Evolutionary conservation across 768 basidiomycete genomes (phyloP), one percentile per base, ranked within the genome.

Genomic region (Crassisporium funariophilum): DNA sequence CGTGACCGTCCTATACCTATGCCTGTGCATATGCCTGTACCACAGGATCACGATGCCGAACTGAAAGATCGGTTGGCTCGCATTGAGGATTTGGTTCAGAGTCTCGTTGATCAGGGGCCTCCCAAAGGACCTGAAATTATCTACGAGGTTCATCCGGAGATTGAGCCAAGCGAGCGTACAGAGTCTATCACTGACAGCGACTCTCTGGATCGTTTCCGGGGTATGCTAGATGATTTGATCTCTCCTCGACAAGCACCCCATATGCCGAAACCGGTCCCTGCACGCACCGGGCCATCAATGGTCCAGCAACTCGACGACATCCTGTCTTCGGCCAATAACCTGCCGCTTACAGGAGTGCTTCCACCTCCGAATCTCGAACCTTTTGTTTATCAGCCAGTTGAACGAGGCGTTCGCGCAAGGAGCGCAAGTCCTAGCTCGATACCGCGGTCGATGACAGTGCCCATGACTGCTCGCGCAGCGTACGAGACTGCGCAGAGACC

Each of bases 231-330:
- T 6, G 57, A 54, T 15, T 53, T 63, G 31, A 57, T 55, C 0
- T 39, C 54, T 22, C 53, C 58, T 3, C 45, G 46, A 3, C 56
- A 60, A 29, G 50, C 44, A 12, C 61, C 53, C 10, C 65, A 64
- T 47, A 66, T 62, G 59, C 74, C 76, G 0, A 65, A 79, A n/a
- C 76, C 78, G 4, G 63, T 71, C 7, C 73, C 81, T 4, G 61
- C 73, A 4, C 74, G 73, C 5, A 54, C 72, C 21, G 78, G 77
- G 6, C 77, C 70, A 4, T 78, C 84, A 0, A 66, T 88, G 27
- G 78, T 79, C 7, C 76, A 84, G 40, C 77, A 81, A 43, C 62
- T 88, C 4, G 77, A 82, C 47, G 81, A 83, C 6, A 73, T 88
- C 24, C 55, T 88, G 20, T 74, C 76, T n/a, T 59, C 79, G 9